Percentiles rank a stretch among this genome's conserved stretches.
These are phyloP conservation scores for Rutidosis leptorrhynchoides DNA, from an alignment of 129 eudicot species.

Conservation along the genomic window DNA sequence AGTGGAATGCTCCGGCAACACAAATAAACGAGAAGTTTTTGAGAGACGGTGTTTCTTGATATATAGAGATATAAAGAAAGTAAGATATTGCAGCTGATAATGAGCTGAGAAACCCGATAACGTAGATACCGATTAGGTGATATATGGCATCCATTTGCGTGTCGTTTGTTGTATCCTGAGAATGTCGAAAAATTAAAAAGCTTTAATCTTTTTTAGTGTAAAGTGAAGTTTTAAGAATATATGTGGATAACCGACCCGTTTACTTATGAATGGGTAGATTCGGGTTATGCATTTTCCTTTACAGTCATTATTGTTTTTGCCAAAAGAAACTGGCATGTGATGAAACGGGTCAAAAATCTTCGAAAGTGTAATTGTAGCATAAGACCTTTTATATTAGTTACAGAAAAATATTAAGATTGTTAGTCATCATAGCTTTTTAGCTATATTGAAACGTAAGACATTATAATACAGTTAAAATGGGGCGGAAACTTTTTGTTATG, in stretches of 20 bases:
- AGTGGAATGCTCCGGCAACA: conserved; percentile 74
- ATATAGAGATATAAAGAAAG: conserved; percentile 40
- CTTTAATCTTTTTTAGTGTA: conserved; percentile 1
- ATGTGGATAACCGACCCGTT: neutral
- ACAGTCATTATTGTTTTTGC: neutral
- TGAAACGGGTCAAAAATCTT: neutral
- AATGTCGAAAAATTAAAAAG: conserved; percentile 13
- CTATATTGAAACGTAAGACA: neutral
- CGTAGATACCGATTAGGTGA: conserved; percentile 63
- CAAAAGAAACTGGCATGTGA: neutral
- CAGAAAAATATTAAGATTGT: neutral
- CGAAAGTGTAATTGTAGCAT: neutral
- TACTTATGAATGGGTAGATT: neutral
- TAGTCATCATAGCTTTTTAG: neutral
- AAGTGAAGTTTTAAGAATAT: neutral
- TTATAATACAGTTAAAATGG: neutral
- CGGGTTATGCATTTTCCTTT: neutral
- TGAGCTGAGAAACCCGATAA: conserved; percentile 61
- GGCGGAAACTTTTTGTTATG: neutral
- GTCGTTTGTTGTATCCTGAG: conserved; percentile 36
- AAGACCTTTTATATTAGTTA: neutral
- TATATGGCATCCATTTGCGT: conserved; percentile 34
- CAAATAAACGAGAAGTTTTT: conserved; percentile 56
- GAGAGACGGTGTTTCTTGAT: conserved; percentile 41
- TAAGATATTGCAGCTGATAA: conserved; percentile 60